These are phyloP conservation scores for Biscogniauxia sp. DNA, from an alignment of 2,329 filamentous ascomycete genomes.

Conservation along the genomic window DNA sequence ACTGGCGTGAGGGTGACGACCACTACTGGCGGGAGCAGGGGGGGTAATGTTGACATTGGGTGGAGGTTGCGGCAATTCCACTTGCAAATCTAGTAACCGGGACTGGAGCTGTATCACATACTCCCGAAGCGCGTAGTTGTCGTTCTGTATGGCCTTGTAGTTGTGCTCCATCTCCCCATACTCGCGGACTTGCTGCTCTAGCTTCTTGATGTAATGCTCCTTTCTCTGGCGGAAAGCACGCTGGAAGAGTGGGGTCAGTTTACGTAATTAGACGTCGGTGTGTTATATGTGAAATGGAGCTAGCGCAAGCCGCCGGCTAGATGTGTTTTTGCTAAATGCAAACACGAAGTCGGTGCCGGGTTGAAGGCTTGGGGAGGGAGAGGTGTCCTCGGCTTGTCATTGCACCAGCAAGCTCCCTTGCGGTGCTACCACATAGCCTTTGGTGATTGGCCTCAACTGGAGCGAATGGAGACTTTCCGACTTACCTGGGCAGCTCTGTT, in stretches of 20 bases:
- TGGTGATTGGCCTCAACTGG: conserved; percentile 3
- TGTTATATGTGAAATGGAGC: conserved; percentile 33
- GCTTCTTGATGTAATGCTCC: conserved; percentile 95
- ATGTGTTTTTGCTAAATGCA: conserved; percentile 21
- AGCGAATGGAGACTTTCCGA: conserved; percentile 14
- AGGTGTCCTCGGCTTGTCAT: conserved; percentile 2
- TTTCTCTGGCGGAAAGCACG: conserved; percentile 96
- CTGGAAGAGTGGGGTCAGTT: conserved; percentile 47
- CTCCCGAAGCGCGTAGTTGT: conserved; percentile 88
- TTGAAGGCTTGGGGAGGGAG: conserved; percentile 4
- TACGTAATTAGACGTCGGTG: conserved; percentile 19
- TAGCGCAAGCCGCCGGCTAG: background rate
- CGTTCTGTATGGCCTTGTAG: conserved; percentile 77
- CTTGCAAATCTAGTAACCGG: conserved; percentile 76
- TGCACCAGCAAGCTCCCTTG: conserved; percentile 2
- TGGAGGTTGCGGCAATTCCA: conserved; percentile 81
- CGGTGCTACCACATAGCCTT: conserved; percentile 13
- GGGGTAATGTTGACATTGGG: conserved; percentile 71
- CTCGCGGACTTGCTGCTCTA: conserved; percentile 90
- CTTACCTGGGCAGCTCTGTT: conserved; percentile 94
- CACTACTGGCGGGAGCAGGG: conserved; percentile 21
- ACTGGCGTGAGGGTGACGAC: conserved; percentile 24
- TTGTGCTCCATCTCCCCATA: conserved; percentile 71
- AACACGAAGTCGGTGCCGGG: conserved; percentile 8
- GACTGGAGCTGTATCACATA: conserved; percentile 91